phyloP scores from a whole-genome alignment of 495 filamentous ascomycete species.

The Aspergillus carlsbadensis region DNA sequence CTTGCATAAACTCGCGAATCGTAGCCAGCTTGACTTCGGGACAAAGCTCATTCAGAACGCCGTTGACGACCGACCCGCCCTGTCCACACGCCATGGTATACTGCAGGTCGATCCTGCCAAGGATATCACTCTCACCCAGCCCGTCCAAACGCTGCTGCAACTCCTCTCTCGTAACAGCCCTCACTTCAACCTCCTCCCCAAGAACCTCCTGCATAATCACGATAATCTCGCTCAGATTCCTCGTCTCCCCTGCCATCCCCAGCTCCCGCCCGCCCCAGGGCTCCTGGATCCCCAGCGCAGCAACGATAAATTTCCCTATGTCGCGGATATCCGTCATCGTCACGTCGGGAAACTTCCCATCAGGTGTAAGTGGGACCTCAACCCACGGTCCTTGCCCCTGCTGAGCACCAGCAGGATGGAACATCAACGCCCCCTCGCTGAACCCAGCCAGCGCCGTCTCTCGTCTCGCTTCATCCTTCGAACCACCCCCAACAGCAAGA shows the following conservation, averaged over 20 bases:
- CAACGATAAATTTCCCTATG: slow-evolving; percentile 26
- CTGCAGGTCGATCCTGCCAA: slow-evolving; percentile 1
- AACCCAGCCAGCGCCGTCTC: slow-evolving; percentile 23
- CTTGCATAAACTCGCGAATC: not conserved
- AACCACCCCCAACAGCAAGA: slow-evolving; percentile 24
- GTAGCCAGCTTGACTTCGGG: slow-evolving; percentile 36
- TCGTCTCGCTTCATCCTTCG: not conserved
- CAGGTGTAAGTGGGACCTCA: slow-evolving; percentile 25
- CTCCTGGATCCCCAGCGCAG: slow-evolving; percentile 22
- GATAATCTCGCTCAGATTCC: slow-evolving; percentile 22
- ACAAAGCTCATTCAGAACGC: slow-evolving; percentile 12
- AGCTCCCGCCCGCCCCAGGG: slow-evolving; percentile 27
- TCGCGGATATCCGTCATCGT: slow-evolving; percentile 30
- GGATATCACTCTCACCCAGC: not conserved
- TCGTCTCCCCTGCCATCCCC: slow-evolving; percentile 33
- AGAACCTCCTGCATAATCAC: slow-evolving; percentile 18
- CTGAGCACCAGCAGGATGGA: slow-evolving; percentile 21
- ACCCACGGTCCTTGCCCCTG: too few species aligned
- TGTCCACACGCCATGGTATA: slow-evolving; percentile 12
- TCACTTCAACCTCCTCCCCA: slow-evolving; percentile 27
- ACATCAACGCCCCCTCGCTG: slow-evolving; percentile 23
- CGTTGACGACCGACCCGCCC: slow-evolving; percentile 9
- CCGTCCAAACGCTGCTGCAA: not conserved
- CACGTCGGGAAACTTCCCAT: slow-evolving; percentile 21
- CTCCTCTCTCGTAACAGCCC: not conserved